Evolutionary conservation across 768 basidiomycete genomes (phyloP).

Genomic region (Boletus eberwhitei): DNA sequence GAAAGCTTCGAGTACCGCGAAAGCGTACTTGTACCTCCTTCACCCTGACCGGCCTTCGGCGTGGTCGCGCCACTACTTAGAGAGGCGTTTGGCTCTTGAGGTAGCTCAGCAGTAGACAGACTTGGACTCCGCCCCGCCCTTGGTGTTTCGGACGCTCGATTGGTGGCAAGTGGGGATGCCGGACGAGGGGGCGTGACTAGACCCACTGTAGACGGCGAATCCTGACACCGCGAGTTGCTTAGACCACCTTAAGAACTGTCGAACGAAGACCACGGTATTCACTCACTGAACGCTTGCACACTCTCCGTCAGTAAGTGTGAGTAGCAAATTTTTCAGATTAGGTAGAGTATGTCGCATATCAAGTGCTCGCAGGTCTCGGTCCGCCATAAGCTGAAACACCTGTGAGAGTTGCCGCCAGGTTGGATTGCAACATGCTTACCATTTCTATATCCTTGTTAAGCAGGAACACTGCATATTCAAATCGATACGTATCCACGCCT

Average conservation of each 20-base stretch:
- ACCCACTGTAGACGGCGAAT: slow-evolving; percentile 22
- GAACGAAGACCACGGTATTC: not conserved
- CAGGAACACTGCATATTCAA: slow-evolving; percentile 95
- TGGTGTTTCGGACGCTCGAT: slow-evolving; percentile 24
- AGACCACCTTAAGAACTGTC: slow-evolving; percentile 10
- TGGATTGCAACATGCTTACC: slow-evolving; percentile 39
- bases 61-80: slow-evolving; percentile 56
- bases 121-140: slow-evolving; percentile 22
- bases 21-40: slow-evolving; percentile 30
- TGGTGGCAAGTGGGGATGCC: slow-evolving; percentile 12
- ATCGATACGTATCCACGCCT: slow-evolving; percentile 94
- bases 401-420: slow-evolving; percentile 3
- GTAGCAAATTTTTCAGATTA: slow-evolving; percentile 90
- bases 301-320: slow-evolving; percentile 78
- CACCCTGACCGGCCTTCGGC: slow-evolving; percentile 41
- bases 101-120: slow-evolving; percentile 15
- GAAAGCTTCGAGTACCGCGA: slow-evolving; percentile 41
- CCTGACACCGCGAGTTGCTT: slow-evolving; percentile 19
- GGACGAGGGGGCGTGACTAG: slow-evolving; percentile 24
- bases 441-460: slow-evolving; percentile 97
- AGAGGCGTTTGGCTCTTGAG: slow-evolving; percentile 39
- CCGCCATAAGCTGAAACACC: slow-evolving; percentile 73
- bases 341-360: slow-evolving; percentile 96
- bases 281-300: slow-evolving; percentile 46
- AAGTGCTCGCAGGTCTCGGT: slow-evolving; percentile 81